phyloP scores from a whole-genome alignment of 2,329 filamentous ascomycete genomes.

The Sclerotiophoma versabilis region DNA sequence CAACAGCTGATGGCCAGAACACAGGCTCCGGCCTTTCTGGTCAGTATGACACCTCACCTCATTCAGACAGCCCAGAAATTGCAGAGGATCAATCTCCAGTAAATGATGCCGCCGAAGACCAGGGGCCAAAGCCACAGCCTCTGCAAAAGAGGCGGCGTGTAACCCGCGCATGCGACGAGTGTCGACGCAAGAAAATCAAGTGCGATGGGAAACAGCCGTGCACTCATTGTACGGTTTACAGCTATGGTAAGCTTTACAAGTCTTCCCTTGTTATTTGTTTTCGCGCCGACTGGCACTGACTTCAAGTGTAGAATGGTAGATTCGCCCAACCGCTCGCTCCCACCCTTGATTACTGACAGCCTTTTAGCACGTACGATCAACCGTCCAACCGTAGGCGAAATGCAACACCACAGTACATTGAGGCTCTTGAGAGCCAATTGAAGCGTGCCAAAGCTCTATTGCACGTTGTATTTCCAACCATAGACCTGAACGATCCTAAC shows the following conservation, averaged over 20 bases:
- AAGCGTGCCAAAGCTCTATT: constrained; percentile 84
- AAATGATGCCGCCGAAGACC: constrained; percentile 44
- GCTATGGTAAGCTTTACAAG: constrained; percentile 72
- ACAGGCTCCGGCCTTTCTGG: constrained; percentile 36
- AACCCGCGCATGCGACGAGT: constrained; percentile 54
- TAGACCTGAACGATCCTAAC: constrained; percentile 84
- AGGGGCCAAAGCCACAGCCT: constrained; percentile 45
- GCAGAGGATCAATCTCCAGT: constrained; percentile 42
- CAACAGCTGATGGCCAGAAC: constrained; percentile 40
- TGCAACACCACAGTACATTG: constrained; percentile 90
- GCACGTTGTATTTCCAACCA: constrained; percentile 79
- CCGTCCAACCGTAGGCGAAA: constrained; percentile 91
- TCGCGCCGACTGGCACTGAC: constrained; percentile 6
- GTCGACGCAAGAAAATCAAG: constrained; percentile 60
- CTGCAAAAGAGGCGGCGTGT: constrained; percentile 53
- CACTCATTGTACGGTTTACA: constrained; percentile 97
- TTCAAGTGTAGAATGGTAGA: constrained; percentile 5
- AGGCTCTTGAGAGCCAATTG: constrained; percentile 82
- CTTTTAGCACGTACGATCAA: constrained; percentile 78
- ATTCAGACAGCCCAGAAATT: constrained; percentile 41
- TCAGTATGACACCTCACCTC: constrained; percentile 36
- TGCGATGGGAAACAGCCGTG: constrained; percentile 64
- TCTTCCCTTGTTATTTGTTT: background rate
- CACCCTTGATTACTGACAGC: constrained; percentile 13
- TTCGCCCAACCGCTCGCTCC: background rate